Conservation (phyloP, 2,329 filamentous ascomycete genomes). For the Lachnellula arida region DNA sequence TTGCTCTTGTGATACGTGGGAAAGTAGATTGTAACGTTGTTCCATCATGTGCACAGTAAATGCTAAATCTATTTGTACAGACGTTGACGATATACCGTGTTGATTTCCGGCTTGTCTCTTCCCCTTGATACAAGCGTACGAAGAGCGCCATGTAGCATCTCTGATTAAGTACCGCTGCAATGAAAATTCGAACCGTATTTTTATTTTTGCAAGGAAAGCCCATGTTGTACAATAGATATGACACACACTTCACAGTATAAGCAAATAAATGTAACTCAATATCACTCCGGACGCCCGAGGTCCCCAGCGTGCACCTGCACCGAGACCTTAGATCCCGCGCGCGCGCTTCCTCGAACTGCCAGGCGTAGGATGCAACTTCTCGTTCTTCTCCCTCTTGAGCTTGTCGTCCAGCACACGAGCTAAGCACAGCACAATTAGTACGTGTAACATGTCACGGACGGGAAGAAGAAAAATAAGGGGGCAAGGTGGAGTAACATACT, state of each 20-base stretch:
- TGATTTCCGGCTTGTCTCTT: background rate
- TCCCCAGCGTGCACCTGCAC: background rate
- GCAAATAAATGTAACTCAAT: background rate
- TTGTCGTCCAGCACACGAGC: conserved; percentile 62
- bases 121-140: background rate
- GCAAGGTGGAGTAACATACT: conserved; percentile 45
- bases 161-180: too few relatives aligned
- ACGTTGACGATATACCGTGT: background rate
- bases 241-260: background rate
- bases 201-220: background rate
- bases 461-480: background rate
- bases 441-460: background rate
- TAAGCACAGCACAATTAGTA: conserved; percentile 30
- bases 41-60: too few relatives aligned
- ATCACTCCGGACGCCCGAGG: background rate
- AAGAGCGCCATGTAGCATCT: background rate
- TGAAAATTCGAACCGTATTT: too few relatives aligned
- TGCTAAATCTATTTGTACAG: too few relatives aligned
- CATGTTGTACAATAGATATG: background rate
- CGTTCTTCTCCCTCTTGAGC: conserved; percentile 58
- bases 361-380: conserved; percentile 44
- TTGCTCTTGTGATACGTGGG: too few relatives aligned
- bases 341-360: conserved; percentile 52
- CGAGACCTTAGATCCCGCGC: conserved; percentile 29
- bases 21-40: too few relatives aligned